Conservation (phyloP, 2,329 filamentous ascomycete genomes). For the Talaromyces sp. region DNA sequence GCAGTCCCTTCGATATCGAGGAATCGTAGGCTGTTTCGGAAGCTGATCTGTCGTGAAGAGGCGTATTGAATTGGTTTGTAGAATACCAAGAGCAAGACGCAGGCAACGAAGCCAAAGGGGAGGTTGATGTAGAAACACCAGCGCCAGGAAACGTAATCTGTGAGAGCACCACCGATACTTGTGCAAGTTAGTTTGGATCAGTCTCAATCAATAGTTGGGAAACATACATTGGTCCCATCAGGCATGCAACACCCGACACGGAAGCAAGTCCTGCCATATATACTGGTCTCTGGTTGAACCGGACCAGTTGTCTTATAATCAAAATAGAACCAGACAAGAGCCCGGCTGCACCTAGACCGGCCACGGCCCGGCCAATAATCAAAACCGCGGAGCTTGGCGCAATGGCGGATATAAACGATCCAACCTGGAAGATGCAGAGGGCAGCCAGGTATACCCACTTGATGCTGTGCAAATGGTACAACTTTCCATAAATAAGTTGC, state of each 20-base stretch:
- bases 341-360: slow-evolving; percentile 26
- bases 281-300: slow-evolving; percentile 25
- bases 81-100: slow-evolving; percentile 20
- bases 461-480: slow-evolving; percentile 30
- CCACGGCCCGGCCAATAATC: slow-evolving; percentile 31
- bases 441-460: slow-evolving; percentile 31
- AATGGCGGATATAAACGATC: slow-evolving; percentile 28
- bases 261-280: slow-evolving; percentile 30
- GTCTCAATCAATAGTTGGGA: background rate
- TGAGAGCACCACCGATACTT: slow-evolving; percentile 32
- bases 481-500: slow-evolving; percentile 30
- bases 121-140: slow-evolving; percentile 53
- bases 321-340: slow-evolving; percentile 20
- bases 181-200: background rate
- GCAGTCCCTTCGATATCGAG: slow-evolving; percentile 48
- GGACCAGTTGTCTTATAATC: slow-evolving; percentile 28
- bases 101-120: slow-evolving; percentile 34
- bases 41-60: background rate
- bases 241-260: slow-evolving; percentile 28
- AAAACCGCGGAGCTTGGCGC: slow-evolving; percentile 25
- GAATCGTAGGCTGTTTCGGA: slow-evolving; percentile 19
- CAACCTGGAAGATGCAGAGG: slow-evolving; percentile 32
- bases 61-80: slow-evolving; percentile 1
- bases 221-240: slow-evolving; percentile 25
- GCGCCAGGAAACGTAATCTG: slow-evolving; percentile 37